phyloP scores from a whole-genome alignment of 805 yeast species.

The Sugiyamaella mastotermitis region DNA sequence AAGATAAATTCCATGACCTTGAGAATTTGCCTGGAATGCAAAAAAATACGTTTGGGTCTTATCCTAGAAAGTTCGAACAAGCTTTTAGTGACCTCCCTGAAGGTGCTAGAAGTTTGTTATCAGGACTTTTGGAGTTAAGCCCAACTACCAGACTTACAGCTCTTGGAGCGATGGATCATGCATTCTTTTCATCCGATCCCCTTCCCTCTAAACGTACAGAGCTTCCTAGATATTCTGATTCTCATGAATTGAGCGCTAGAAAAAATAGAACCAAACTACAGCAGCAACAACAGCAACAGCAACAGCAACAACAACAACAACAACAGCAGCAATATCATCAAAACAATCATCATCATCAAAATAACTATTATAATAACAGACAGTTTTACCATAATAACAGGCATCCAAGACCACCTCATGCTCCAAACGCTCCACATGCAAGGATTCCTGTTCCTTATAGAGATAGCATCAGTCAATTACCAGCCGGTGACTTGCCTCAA shows the following conservation, averaged over 20 bases:
- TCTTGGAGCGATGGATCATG: slow-evolving; percentile 62
- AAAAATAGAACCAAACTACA: slow-evolving; percentile 1
- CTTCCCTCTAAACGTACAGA: slow-evolving; percentile 48
- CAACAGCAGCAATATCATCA: too few relatives aligned
- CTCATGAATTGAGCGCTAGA: slow-evolving; percentile 73
- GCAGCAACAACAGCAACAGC: too few relatives aligned
- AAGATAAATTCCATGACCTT: slow-evolving; percentile 56
- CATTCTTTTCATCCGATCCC: slow-evolving; percentile 64
- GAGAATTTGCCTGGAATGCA: slow-evolving; percentile 44
- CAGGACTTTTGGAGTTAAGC: slow-evolving; percentile 59
- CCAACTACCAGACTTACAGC: slow-evolving; percentile 77
- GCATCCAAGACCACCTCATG: slow-evolving; percentile 6
- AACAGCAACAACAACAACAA: slow-evolving; percentile 8
- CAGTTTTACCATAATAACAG: too few relatives aligned
- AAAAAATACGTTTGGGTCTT: slow-evolving; percentile 20
- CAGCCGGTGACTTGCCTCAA: slow-evolving; percentile 1
- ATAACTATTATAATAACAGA: background rate
- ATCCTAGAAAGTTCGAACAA: slow-evolving; percentile 37
- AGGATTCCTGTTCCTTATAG: slow-evolving; percentile 5
- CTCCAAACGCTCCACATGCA: slow-evolving; percentile 14
- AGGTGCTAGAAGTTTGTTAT: slow-evolving; percentile 37
- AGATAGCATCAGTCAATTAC: slow-evolving; percentile 4
- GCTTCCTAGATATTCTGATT: slow-evolving; percentile 71
- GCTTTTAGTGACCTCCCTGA: slow-evolving; percentile 26
- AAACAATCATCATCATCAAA: slow-evolving; percentile 5